phyloP scores from a whole-genome alignment of 176 grass and related monocot species.

The Carex littledalei region DNA sequence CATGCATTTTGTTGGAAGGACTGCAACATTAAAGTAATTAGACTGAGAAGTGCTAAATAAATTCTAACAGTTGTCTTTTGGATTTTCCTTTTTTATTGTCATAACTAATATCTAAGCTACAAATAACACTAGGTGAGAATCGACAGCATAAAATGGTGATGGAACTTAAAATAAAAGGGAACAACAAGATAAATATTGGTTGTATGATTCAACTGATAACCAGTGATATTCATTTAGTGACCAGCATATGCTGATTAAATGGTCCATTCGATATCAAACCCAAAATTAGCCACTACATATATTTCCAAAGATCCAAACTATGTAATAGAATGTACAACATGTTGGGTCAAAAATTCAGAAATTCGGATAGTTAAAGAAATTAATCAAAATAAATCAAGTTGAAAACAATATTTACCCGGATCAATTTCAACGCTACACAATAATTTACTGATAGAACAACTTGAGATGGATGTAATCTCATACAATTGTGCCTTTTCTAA shows the following conservation, averaged over 20 bases:
- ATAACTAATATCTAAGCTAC: not conserved
- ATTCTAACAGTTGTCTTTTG: not conserved
- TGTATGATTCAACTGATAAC: not conserved
- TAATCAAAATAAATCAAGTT: too few relatives aligned
- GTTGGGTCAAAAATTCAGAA: too few relatives aligned
- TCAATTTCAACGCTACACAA: too few relatives aligned
- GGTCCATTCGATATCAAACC: not conserved
- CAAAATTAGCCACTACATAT: not conserved
- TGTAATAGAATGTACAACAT: not conserved
- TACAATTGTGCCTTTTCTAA: constrained; percentile 16
- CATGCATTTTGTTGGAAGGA: too few relatives aligned
- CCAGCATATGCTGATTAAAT: not conserved
- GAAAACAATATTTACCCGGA: too few relatives aligned
- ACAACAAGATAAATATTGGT: not conserved
- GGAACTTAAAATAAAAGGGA: not conserved
- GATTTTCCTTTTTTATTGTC: not conserved
- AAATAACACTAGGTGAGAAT: not conserved
- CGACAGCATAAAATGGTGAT: not conserved
- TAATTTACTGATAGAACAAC: constrained; percentile 1
- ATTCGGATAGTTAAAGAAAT: too few relatives aligned
- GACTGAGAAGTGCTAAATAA: too few relatives aligned
- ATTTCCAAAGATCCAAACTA: not conserved
- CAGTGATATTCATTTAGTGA: not conserved
- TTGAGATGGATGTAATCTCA: constrained; percentile 6
- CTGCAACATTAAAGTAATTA: too few relatives aligned